These are phyloP conservation scores for Kazachstania taianensis DNA, from an alignment of 805 yeast genomes.

Conservation along the genomic window DNA sequence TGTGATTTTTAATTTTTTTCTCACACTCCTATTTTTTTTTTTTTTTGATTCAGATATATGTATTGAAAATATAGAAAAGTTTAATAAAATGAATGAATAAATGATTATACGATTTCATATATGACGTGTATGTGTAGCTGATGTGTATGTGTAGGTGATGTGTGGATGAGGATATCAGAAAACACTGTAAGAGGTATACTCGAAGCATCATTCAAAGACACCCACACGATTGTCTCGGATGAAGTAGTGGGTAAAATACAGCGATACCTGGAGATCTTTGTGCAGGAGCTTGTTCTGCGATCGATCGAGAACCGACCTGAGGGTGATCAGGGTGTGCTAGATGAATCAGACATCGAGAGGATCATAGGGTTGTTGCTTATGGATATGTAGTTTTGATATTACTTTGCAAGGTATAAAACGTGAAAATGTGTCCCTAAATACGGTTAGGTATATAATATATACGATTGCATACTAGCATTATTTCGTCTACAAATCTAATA, in stretches of 20 bases:
- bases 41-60: too few relatives aligned
- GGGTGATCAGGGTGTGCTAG: conserved; percentile 8
- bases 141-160: too few relatives aligned
- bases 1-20: too few relatives aligned
- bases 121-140: too few relatives aligned
- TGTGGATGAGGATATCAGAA: conserved; percentile 8
- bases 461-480: too few relatives aligned
- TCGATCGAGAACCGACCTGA: conserved; percentile 20
- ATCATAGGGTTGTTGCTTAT: conserved; percentile 24
- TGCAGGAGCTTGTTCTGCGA: conserved; percentile 24
- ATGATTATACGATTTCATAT: too few relatives aligned
- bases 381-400: conserved; percentile 27
- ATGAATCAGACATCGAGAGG: conserved; percentile 23
- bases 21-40: too few relatives aligned
- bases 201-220: conserved; percentile 12
- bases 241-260: conserved; percentile 15
- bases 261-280: conserved; percentile 21
- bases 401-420: too few relatives aligned
- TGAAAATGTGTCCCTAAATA: too few relatives aligned
- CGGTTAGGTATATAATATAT: too few relatives aligned
- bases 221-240: conserved; percentile 16
- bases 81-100: too few relatives aligned
- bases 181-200: conserved; percentile 20
- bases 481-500: not conserved
- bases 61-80: too few relatives aligned